phyloP scores from a whole-genome alignment of 2,329 filamentous ascomycete species.

The Chalaropsis thielavioides region DNA sequence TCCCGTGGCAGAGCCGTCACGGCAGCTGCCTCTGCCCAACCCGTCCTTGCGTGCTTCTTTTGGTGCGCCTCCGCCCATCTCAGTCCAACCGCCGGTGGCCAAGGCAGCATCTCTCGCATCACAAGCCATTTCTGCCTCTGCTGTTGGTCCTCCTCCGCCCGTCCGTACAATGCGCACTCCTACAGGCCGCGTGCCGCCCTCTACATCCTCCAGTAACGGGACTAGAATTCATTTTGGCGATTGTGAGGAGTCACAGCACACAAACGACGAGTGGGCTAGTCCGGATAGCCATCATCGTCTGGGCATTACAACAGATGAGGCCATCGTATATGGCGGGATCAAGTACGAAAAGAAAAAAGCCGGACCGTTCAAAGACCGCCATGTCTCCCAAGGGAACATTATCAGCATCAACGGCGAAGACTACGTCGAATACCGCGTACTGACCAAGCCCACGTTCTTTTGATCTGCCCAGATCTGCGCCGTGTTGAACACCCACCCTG shows the following conservation, averaged over 20 bases:
- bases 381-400: constrained; percentile 47
- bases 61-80: background rate
- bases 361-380: constrained; percentile 47
- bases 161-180: background rate
- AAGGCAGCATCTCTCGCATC: background rate
- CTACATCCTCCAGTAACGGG: background rate
- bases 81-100: background rate
- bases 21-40: constrained; percentile 1
- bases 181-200: background rate
- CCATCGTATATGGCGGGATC: constrained; percentile 43
- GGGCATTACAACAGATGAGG: constrained; percentile 29
- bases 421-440: constrained; percentile 51
- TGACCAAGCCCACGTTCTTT: constrained; percentile 49
- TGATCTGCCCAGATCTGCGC: constrained; percentile 21
- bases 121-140: background rate
- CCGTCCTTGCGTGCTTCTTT: background rate
- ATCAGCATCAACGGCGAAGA: constrained; percentile 53
- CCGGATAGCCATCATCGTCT: background rate
- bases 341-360: constrained; percentile 48
- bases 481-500: background rate
- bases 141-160: background rate
- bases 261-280: constrained; percentile 8
- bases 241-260: background rate
- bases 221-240: constrained; percentile 1
- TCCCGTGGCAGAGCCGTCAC: background rate